Evolutionary conservation across 352 stramenopile genomes (phyloP), one percentile per base, ranked within the genome.

Genomic region (Pythium utonaiense): DNA sequence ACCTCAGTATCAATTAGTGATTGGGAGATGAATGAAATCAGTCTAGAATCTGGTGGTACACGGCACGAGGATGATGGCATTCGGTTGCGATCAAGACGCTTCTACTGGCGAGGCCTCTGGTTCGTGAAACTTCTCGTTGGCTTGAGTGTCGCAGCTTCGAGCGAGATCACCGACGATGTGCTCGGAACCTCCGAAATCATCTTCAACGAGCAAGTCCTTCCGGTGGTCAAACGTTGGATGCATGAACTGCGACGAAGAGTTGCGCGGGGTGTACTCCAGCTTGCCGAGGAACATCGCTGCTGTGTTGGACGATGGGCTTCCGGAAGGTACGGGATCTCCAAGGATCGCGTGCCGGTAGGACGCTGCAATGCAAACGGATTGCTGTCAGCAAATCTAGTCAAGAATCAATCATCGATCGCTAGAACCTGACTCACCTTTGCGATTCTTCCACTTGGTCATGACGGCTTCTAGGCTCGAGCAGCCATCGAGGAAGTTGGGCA

Each of bases 391-490:
- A 33, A n/a, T n/a, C n/a, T n/a, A n/a, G n/a, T n/a, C n/a, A n/a
- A n/a, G n/a, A n/a, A n/a, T n/a, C n/a, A n/a, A n/a, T n/a, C n/a
- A n/a, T n/a, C n/a, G n/a, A n/a, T n/a, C n/a, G n/a, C n/a, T n/a
- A 28, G 14, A 17, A 36, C 16, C 14, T 16, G 2, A 33, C 53
- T 27, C n/a, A 77, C 70, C 70, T 70, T 90, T 90, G 30, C 83
- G 80, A 53, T 82, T 84, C 66, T 90, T 92, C 83, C 83, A 92
- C 74, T 92, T 92, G 56, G 68, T 87, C 77, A 92, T 81, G 19
- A 92, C 83, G 19, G 80, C 80, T 34, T 89, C 80, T 8, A 92
- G 64, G 45, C 80, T 92, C 16, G 80, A 92, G 64, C 78, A 90
- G 21, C 80, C 83, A 45, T 92, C 83, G 13, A 93, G 60, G 49